A percentile compares a stretch with the other conserved stretches of the same genome.
phyloP scores from a whole-genome alignment of 768 basidiomycete species.

The Butyriboletus loyo region DNA sequence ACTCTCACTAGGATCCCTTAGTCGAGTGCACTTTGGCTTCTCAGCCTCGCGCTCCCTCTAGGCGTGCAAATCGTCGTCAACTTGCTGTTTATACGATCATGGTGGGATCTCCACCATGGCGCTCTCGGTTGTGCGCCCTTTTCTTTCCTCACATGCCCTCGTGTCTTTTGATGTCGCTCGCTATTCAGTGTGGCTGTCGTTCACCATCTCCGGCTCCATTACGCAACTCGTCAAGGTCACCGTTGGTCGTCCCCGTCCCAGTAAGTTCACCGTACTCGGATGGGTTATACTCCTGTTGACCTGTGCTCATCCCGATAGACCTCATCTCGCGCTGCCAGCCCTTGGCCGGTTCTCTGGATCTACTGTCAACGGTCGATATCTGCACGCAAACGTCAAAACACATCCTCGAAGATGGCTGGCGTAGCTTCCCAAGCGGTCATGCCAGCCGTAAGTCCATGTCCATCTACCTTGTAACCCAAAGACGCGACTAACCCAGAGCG shows the following conservation, averaged over 20 bases:
- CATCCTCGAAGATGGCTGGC: constrained; percentile 76
- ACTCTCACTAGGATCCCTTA: constrained; percentile 1
- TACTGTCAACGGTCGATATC: constrained; percentile 58
- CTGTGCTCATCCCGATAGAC: constrained; percentile 11
- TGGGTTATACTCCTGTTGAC: background rate
- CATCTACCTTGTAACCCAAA: background rate
- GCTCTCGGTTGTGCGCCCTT: constrained; percentile 26
- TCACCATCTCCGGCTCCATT: constrained; percentile 69
- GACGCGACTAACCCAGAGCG: background rate
- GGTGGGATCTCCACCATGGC: constrained; percentile 87
- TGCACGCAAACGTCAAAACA: constrained; percentile 67
- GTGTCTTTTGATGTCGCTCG: background rate
- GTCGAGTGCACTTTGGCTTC: constrained; percentile 43
- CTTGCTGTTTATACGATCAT: constrained; percentile 64
- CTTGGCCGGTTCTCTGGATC: constrained; percentile 56
- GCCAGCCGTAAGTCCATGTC: constrained; percentile 66
- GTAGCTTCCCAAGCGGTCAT: constrained; percentile 91
- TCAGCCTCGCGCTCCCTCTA: constrained; percentile 54
- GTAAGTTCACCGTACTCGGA: constrained; percentile 31
- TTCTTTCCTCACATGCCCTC: background rate
- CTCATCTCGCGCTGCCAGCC: constrained; percentile 57
- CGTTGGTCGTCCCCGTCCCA: constrained; percentile 88
- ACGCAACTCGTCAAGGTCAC: constrained; percentile 82
- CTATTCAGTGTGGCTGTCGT: constrained; percentile 59
- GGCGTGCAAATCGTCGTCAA: constrained; percentile 67